These are phyloP conservation scores for Potentilla sterilis DNA, from an alignment of 306 rosid species.

Conservation along the genomic window DNA sequence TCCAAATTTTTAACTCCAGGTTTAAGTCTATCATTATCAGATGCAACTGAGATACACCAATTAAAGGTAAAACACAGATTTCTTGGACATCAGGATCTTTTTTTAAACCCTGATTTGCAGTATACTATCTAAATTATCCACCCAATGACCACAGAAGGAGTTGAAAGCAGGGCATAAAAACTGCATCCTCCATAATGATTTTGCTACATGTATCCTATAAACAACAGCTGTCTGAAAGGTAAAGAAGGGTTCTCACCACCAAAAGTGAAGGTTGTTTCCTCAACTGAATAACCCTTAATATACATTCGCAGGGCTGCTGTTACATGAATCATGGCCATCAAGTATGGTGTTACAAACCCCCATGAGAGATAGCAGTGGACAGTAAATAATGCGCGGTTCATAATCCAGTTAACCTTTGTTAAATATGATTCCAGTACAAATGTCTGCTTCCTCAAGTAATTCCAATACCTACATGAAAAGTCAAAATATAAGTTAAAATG, in stretches of 20 bases:
- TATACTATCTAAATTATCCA: not conserved
- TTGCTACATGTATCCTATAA: slow-evolving; percentile 16
- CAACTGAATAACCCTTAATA: slow-evolving; percentile 52
- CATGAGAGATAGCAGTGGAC: slow-evolving; percentile 87
- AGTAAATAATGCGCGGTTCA: slow-evolving; percentile 91
- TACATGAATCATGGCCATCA: slow-evolving; percentile 71
- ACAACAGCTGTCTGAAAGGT: slow-evolving; percentile 39
- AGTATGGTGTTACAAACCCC: slow-evolving; percentile 85
- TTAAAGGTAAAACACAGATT: not conserved
- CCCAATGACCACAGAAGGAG: not conserved
- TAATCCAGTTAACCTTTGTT: slow-evolving; percentile 68
- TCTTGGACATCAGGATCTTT: not conserved
- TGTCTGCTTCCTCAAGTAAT: slow-evolving; percentile 97
- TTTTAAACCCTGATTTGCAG: not conserved
- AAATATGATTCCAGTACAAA: slow-evolving; percentile 94
- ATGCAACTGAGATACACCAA: not conserved
- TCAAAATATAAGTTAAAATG: slow-evolving; percentile 11
- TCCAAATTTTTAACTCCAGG: slow-evolving; percentile 9
- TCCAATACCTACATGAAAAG: slow-evolving; percentile 77
- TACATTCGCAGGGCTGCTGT: slow-evolving; percentile 57
- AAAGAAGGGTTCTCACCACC: slow-evolving; percentile 68
- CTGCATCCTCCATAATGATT: slow-evolving; percentile 19
- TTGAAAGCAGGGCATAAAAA: slow-evolving; percentile 5
- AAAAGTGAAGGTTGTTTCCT: slow-evolving; percentile 51
- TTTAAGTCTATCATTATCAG: not conserved